phyloP scores from a whole-genome alignment of 805 yeast species.

The Pichia membranifaciens region DNA sequence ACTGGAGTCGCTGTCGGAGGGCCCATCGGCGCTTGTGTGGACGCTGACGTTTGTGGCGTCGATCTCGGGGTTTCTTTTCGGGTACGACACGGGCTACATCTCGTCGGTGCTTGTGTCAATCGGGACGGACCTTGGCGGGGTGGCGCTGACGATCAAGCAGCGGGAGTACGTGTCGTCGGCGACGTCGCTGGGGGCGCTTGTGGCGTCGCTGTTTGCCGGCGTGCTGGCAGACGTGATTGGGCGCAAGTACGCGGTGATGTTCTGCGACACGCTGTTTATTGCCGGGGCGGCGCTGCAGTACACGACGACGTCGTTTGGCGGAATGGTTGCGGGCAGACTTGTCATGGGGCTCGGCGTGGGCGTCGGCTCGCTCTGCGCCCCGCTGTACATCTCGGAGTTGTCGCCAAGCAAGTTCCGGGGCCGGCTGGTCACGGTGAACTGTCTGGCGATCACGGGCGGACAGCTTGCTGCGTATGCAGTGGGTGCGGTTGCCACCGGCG shows the following conservation, averaged over 20 bases:
- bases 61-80: constrained; percentile 55
- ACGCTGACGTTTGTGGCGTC: constrained; percentile 29
- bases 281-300: constrained; percentile 45
- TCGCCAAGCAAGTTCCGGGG: constrained; percentile 51
- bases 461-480: constrained; percentile 48
- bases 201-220: constrained; percentile 47
- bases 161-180: constrained; percentile 59
- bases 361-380: constrained; percentile 48
- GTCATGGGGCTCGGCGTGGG: constrained; percentile 54
- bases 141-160: constrained; percentile 61
- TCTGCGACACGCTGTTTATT: constrained; percentile 42
- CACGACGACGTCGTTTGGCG: constrained; percentile 38
- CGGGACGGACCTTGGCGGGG: constrained; percentile 44
- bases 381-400: constrained; percentile 47
- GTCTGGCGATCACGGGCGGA: constrained; percentile 52
- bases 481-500: constrained; percentile 42
- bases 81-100: constrained; percentile 56
- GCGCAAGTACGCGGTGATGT: constrained; percentile 39
- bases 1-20: not conserved
- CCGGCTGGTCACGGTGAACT: constrained; percentile 45
- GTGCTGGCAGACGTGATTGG: constrained; percentile 44
- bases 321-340: constrained; percentile 49
- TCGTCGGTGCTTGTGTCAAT: constrained; percentile 50
- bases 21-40: constrained; percentile 5
- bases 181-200: constrained; percentile 50